Percentiles rank a stretch among this genome's conserved stretches.
phyloP scores from a whole-genome alignment of 768 basidiomycete genomes.

The Phallus indusiatus region DNA sequence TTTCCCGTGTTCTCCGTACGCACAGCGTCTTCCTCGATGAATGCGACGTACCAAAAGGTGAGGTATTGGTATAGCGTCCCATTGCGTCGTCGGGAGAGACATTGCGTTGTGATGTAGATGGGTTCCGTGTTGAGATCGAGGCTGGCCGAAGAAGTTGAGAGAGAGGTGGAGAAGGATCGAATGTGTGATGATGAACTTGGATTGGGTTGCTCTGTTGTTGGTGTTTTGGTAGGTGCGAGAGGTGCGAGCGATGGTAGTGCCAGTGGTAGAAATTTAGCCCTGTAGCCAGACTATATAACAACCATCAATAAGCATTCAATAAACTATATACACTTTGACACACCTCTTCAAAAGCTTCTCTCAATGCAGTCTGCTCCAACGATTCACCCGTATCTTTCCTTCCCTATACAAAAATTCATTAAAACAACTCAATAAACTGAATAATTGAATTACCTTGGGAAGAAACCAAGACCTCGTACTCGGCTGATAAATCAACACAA shows the following conservation, averaged over 20 bases:
- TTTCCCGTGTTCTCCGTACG: slow-evolving; percentile 44
- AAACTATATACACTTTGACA: too few species aligned
- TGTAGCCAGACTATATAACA: slow-evolving; percentile 53
- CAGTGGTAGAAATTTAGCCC: slow-evolving; percentile 37
- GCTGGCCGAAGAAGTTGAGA: too few species aligned
- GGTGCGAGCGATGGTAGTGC: slow-evolving; percentile 34
- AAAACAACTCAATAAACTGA: background rate
- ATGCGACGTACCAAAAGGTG: slow-evolving; percentile 45
- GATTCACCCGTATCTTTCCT: slow-evolving; percentile 60
- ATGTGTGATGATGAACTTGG: too few species aligned
- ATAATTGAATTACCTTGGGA: slow-evolving; percentile 27
- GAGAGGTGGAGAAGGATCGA: background rate
- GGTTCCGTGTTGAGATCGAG: slow-evolving; percentile 5
- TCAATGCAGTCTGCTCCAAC: slow-evolving; percentile 45
- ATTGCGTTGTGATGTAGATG: slow-evolving; percentile 8
- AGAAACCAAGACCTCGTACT: slow-evolving; percentile 40
- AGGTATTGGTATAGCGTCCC: slow-evolving; percentile 30
- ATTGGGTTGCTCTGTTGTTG: background rate
- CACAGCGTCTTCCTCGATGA: slow-evolving; percentile 42
- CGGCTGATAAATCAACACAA: slow-evolving; percentile 42
- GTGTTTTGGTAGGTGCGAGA: slow-evolving; percentile 18
- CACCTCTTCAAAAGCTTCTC: slow-evolving; percentile 65
- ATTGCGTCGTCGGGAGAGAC: background rate
- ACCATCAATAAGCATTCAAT: too few species aligned
- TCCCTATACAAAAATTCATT: slow-evolving; percentile 27